A percentile compares a stretch with the other conserved stretches of the same genome.
Evolutionary conservation across 768 basidiomycete genomes (phyloP).

Genomic region (Panaeolus papilionaceus): DNA sequence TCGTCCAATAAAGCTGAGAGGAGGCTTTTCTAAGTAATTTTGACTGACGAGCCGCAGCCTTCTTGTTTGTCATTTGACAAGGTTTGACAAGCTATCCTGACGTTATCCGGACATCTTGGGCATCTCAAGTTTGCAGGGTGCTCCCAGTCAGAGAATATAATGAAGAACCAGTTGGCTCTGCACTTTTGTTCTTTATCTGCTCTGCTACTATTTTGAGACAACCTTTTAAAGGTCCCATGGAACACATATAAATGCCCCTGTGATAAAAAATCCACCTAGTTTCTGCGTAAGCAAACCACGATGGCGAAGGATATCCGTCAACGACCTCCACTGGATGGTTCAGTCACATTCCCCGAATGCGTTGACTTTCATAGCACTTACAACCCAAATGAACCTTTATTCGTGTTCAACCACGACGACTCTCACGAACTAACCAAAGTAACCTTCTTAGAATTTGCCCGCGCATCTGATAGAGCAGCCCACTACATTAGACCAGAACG

Average conservation of each 20-base stretch:
- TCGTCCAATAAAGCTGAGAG: no score
- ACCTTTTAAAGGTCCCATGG: neutral
- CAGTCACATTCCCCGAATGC: slow-evolving; percentile 38
- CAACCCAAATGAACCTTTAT: slow-evolving; percentile 39
- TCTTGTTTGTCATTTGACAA: no score
- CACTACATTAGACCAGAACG: slow-evolving; percentile 44
- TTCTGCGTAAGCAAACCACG: neutral
- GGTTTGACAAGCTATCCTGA: no score
- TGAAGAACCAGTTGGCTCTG: neutral
- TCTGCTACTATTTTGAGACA: neutral
- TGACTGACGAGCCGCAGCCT: no score
- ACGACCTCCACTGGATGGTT: slow-evolving; percentile 39
- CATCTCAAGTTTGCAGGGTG: no score
- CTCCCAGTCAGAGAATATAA: no score
- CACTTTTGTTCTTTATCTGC: neutral
- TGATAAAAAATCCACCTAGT: neutral
- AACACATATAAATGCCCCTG: neutral
- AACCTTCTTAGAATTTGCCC: slow-evolving; percentile 50
- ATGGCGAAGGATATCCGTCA: neutral
- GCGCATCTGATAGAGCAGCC: slow-evolving; percentile 50
- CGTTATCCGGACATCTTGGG: no score
- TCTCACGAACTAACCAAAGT: slow-evolving; percentile 33
- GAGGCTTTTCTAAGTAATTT: no score
- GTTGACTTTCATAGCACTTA: slow-evolving; percentile 41
- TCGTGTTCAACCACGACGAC: slow-evolving; percentile 34